Evolutionary conservation across 2,329 filamentous ascomycete species (phyloP).

Genomic region (Apiospora pterosperma): DNA sequence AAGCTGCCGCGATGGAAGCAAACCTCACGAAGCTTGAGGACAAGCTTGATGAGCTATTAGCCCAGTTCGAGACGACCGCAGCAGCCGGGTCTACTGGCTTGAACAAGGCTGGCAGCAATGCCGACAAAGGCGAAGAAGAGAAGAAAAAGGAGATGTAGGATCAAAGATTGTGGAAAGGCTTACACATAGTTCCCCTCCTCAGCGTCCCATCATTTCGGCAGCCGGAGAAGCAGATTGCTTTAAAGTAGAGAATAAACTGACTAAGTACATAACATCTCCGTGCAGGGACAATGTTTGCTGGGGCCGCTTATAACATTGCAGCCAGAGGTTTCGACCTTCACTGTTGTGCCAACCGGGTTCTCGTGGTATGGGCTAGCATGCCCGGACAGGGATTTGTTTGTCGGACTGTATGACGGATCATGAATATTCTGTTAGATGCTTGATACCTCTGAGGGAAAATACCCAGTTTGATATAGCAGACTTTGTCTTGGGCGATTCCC

Average conservation of each 20-base stretch:
- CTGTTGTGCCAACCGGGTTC: neutral
- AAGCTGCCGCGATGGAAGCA: constrained; percentile 28
- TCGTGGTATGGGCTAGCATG: neutral
- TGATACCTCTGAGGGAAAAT: neutral
- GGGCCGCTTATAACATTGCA: neutral
- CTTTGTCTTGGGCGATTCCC: neutral
- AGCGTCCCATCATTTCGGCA: too few relatives aligned
- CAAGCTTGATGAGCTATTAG: constrained; percentile 29
- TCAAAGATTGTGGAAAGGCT: neutral
- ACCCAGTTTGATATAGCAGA: neutral
- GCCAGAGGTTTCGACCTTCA: neutral
- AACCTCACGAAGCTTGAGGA: constrained; percentile 26
- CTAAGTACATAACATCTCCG: neutral
- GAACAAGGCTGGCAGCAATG: neutral
- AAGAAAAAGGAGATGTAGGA: constrained; percentile 8
- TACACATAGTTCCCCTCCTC: neutral
- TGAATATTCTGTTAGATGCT: neutral
- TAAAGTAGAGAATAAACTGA: neutral
- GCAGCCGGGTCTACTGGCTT: neutral
- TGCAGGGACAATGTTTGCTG: neutral
- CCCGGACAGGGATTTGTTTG: neutral
- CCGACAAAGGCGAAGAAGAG: constrained; percentile 6
- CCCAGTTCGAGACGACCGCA: constrained; percentile 20
- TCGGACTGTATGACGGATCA: neutral
- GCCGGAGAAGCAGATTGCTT: neutral